Evolutionary conservation across 306 rosid species (phyloP).

Genomic region (Ammopiptanthus mongolicus): DNA sequence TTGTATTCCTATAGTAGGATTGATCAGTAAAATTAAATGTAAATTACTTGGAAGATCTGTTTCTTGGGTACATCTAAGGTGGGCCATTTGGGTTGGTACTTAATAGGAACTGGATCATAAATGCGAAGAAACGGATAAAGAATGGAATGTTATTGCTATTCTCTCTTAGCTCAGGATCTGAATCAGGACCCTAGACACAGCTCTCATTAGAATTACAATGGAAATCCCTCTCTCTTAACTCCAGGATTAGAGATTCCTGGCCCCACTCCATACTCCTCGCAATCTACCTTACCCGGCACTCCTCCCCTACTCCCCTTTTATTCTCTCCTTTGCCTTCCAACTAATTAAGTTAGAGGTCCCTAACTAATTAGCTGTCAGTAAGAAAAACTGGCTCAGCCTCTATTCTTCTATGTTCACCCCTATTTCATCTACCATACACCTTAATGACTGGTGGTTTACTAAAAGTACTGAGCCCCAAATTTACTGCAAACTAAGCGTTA

Average conservation of each 20-base stretch:
- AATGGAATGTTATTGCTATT: neutral
- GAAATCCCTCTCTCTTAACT: neutral
- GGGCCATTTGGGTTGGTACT: neutral
- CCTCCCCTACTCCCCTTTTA: neutral
- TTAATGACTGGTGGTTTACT: neutral
- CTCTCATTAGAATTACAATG: neutral
- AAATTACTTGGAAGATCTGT: neutral
- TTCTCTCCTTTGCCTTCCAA: neutral
- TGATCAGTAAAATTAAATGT: neutral
- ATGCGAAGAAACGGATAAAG: neutral
- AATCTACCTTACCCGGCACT: neutral
- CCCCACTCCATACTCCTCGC: neutral
- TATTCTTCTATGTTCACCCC: neutral
- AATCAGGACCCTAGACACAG: neutral
- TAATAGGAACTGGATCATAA: too few species aligned
- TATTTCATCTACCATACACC: neutral
- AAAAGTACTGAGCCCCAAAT: neutral
- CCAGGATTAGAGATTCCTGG: neutral
- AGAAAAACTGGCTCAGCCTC: neutral
- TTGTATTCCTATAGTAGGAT: neutral
- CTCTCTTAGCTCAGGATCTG: neutral
- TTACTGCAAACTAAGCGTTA: neutral
- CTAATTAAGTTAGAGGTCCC: neutral
- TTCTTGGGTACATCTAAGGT: neutral
- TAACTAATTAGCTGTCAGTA: neutral